These are phyloP conservation scores for Pythium chondricola DNA, from an alignment of 352 stramenopile species.

Conservation along the genomic window DNA sequence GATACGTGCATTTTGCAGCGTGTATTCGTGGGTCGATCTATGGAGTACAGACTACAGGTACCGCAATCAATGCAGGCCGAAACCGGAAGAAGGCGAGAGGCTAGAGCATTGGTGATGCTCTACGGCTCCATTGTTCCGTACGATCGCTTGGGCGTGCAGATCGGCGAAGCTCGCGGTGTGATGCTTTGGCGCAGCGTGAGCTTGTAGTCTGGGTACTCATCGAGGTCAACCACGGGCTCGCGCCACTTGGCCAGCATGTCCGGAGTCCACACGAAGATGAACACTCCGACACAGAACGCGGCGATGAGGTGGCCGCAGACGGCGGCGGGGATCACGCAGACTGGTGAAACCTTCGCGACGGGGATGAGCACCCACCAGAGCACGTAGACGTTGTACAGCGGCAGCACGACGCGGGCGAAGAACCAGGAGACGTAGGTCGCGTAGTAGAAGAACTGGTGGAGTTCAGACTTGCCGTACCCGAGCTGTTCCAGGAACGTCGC, in stretches of 20 bases:
- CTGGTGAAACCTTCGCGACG: constrained; percentile 22
- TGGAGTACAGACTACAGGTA: no score
- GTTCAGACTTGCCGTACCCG: constrained; percentile 51
- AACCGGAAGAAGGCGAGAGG: not conserved
- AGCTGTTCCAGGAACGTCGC: constrained; percentile 77
- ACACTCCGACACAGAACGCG: constrained; percentile 74
- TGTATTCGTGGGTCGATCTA: no score
- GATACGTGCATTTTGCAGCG: no score
- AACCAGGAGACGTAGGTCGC: constrained; percentile 75
- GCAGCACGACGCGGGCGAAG: constrained; percentile 59
- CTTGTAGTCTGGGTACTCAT: constrained; percentile 77
- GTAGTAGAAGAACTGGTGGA: constrained; percentile 68
- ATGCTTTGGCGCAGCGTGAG: constrained; percentile 72
- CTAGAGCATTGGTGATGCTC: not conserved
- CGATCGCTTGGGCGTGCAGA: constrained; percentile 25
- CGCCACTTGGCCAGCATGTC: constrained; percentile 75
- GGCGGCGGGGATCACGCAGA: constrained; percentile 62
- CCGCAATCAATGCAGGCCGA: constrained; percentile 3
- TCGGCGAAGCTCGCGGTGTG: constrained; percentile 56
- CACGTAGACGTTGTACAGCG: constrained; percentile 76
- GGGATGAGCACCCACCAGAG: constrained; percentile 70
- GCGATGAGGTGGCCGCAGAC: constrained; percentile 79
- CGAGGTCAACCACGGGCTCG: constrained; percentile 49
- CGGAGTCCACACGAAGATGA: constrained; percentile 79
- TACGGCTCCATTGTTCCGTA: constrained; percentile 22